Evolutionary conservation across 148 eudicot species (phyloP).

Genomic region (Polygonum aviculare): DNA sequence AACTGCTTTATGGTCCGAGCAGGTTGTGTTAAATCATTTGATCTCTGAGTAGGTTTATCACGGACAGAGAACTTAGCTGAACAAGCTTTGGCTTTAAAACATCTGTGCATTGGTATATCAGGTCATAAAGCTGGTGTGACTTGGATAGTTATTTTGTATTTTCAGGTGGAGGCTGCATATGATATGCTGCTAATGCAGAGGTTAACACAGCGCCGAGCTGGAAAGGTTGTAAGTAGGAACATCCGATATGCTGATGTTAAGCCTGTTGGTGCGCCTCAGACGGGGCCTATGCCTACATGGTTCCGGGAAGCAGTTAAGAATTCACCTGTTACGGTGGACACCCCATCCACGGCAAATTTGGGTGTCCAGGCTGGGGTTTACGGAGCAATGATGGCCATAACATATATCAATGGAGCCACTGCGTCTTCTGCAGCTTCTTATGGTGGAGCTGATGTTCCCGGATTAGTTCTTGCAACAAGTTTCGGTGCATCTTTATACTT

Average conservation of each 20-base stretch:
- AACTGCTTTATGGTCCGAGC: neutral
- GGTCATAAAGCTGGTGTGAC: neutral
- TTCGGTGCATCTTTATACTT: slow-evolving; percentile 94
- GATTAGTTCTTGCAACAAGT: slow-evolving; percentile 77
- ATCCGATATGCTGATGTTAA: slow-evolving; percentile 95
- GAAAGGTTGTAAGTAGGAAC: slow-evolving; percentile 77
- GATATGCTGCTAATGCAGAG: slow-evolving; percentile 98
- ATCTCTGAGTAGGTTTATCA: neutral
- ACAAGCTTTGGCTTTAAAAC: neutral
- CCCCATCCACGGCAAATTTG: slow-evolving; percentile 53
- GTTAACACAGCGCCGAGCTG: slow-evolving; percentile 82
- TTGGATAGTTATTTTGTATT: neutral
- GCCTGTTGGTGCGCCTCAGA: slow-evolving; percentile 47
- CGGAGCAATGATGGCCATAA: slow-evolving; percentile 81
- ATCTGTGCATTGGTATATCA: neutral
- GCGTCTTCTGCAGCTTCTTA: slow-evolving; percentile 41
- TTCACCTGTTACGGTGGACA: slow-evolving; percentile 51
- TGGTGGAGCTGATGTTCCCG: slow-evolving; percentile 90
- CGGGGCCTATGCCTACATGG: slow-evolving; percentile 78
- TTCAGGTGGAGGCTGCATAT: slow-evolving; percentile 96
- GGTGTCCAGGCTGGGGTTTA: slow-evolving; percentile 95
- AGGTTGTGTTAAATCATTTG: neutral
- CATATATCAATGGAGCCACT: slow-evolving; percentile 73
- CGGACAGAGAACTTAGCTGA: neutral
- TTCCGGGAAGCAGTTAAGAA: slow-evolving; percentile 50